These are phyloP conservation scores for Phialemoniopsis sp. DNA, from an alignment of 2,329 filamentous ascomycete genomes.

Conservation along the genomic window DNA sequence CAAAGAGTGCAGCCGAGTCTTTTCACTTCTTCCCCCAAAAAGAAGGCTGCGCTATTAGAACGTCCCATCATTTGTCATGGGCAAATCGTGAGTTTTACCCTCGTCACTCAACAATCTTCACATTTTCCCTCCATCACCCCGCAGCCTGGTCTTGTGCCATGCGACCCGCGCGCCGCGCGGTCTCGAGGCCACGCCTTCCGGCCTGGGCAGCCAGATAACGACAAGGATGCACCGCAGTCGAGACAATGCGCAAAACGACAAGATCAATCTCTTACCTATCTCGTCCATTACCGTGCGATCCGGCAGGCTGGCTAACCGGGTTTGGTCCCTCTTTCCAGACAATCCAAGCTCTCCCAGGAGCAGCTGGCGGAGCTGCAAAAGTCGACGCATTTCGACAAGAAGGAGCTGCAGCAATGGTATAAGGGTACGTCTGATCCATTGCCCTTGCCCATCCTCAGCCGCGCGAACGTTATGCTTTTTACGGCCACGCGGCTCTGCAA, in stretches of 20 bases:
- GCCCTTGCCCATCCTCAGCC: background rate
- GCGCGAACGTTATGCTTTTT: slow-evolving; percentile 1
- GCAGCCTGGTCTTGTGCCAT: background rate
- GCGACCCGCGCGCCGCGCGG: background rate
- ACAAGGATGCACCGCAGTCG: no score
- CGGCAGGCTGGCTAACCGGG: background rate
- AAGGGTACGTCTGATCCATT: slow-evolving; percentile 64
- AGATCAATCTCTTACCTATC: background rate
- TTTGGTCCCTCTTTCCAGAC: slow-evolving; percentile 49
- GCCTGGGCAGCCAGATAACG: no score
- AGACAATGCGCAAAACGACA: no score
- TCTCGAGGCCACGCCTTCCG: no score
- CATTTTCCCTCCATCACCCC: background rate
- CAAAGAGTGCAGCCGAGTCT: slow-evolving; percentile 1
- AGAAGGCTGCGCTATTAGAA: no score
- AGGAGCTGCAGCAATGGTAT: slow-evolving; percentile 99
- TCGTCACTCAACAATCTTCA: background rate
- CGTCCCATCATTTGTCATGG: slow-evolving; percentile 29
- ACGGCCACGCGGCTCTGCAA: background rate
- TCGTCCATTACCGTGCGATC: background rate
- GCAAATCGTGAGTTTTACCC: slow-evolving; percentile 46
- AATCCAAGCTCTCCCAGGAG: slow-evolving; percentile 96
- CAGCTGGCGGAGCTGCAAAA: slow-evolving; percentile 94
- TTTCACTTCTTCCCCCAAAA: background rate
- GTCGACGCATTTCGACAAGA: slow-evolving; percentile 98